A percentile compares a stretch with the other conserved stretches of the same genome.
phyloP scores from a whole-genome alignment of 1,139 yeast species.

The Geotrichum restrictum region DNA sequence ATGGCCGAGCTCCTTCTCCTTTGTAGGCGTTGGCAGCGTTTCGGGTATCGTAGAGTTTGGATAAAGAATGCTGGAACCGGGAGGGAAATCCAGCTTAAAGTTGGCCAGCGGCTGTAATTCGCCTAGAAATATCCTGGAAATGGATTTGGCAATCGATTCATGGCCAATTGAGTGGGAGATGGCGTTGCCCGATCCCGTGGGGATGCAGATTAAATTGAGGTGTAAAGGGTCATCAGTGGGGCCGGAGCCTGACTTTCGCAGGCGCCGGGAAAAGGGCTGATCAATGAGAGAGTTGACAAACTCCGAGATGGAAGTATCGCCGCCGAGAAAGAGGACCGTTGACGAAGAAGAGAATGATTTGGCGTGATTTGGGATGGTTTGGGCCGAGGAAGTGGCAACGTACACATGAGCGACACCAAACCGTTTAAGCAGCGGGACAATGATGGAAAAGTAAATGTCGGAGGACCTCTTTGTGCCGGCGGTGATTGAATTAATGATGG shows the following conservation, averaged over 20 bases:
- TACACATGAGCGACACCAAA: conserved; percentile 37
- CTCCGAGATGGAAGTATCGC: conserved; percentile 82
- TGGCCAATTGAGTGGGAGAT: conserved; percentile 55
- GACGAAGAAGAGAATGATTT: conserved; percentile 32
- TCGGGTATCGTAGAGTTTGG: conserved; percentile 13
- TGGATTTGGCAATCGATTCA: conserved; percentile 43
- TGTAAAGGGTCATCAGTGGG: conserved; percentile 18
- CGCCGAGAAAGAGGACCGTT: conserved; percentile 65
- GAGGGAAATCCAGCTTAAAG: conserved; percentile 54
- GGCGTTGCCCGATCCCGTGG: conserved; percentile 88
- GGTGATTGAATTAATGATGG: conserved; percentile 37
- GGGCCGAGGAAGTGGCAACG: conserved; percentile 36
- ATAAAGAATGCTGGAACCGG: conserved; percentile 36
- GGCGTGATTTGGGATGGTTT: conserved; percentile 36
- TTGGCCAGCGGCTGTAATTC: conserved; percentile 46
- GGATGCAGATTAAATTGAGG: conserved; percentile 51
- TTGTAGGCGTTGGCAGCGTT: conserved; percentile 6
- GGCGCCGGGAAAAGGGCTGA: conserved; percentile 6
- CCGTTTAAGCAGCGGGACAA: conserved; percentile 36
- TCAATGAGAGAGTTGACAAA: conserved; percentile 50
- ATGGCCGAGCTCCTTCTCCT: conserved; percentile 2
- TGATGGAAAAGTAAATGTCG: conserved; percentile 32
- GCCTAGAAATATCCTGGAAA: conserved; percentile 43
- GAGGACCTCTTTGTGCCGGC: conserved; percentile 30
- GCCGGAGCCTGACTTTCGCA: background rate